phyloP scores from a whole-genome alignment of 2,329 filamentous ascomycete species.

The Ambrosiella beaveri region DNA sequence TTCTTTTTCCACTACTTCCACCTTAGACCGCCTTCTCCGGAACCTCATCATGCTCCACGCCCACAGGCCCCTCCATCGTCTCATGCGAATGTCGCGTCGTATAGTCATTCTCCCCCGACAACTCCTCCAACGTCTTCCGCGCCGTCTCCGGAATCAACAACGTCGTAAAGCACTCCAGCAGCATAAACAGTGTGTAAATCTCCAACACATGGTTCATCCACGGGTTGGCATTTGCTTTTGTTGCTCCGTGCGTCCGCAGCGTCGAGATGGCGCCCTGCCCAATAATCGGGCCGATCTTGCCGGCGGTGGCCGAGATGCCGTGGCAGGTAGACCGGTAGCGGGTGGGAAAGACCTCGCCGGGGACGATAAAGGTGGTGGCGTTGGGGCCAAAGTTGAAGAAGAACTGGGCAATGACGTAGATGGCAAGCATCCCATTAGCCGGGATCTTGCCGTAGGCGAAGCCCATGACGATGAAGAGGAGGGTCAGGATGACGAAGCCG shows the following conservation, averaged over 20 bases:
- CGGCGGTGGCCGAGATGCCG: slow-evolving; percentile 37
- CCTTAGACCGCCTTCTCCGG: slow-evolving; percentile 1
- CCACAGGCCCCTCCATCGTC: background rate
- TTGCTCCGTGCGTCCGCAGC: slow-evolving; percentile 30
- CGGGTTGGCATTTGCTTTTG: slow-evolving; percentile 26
- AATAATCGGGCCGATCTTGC: slow-evolving; percentile 29
- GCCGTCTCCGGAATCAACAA: slow-evolving; percentile 59
- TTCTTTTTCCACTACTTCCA: background rate
- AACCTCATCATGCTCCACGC: background rate
- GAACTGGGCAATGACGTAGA: slow-evolving; percentile 24
- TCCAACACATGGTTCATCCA: slow-evolving; percentile 67
- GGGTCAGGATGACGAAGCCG: slow-evolving; percentile 43
- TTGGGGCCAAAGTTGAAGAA: slow-evolving; percentile 45
- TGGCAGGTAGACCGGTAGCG: slow-evolving; percentile 40
- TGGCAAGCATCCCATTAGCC: slow-evolving; percentile 35
- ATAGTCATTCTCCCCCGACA: slow-evolving; percentile 9
- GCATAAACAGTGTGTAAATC: slow-evolving; percentile 63
- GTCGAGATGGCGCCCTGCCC: slow-evolving; percentile 39
- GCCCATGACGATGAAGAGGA: slow-evolving; percentile 34
- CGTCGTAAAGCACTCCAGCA: slow-evolving; percentile 50
- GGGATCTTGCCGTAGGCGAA: slow-evolving; percentile 24
- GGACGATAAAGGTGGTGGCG: slow-evolving; percentile 39
- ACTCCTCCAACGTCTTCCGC: slow-evolving; percentile 28
- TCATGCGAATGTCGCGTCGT: slow-evolving; percentile 7
- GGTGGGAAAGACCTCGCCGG: slow-evolving; percentile 39